Base-by-base conservation (phyloP, 2,329 filamentous ascomycete genomes). In the Venturia pyrina region DNA sequence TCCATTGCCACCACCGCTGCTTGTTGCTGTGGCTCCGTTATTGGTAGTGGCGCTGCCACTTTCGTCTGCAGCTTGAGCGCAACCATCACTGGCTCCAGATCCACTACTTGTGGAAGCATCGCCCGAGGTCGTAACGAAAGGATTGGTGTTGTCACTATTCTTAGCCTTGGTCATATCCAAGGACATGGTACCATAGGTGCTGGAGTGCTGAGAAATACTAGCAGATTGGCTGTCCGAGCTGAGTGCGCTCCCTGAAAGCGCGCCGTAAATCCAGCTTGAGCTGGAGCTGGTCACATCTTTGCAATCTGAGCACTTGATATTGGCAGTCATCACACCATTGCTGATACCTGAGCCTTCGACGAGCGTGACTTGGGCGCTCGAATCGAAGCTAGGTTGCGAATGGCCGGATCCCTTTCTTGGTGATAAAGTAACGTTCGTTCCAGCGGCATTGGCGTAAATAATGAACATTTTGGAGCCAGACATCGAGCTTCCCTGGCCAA, bases 401-500 rank as follows among this genome's bases (percentile, higher is more conserved):
- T 83, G 71, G 7, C 81, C 82, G 15, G 70, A 75, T 10, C 79
- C 79, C 7, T 76, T 69, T 50, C 84, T 75, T 11, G 83, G 81
- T 3, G 84, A 86, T 10, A 87, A 69, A 0, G 85, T 87, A 17
- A 87, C 81, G 68, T 85, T 86, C 56, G 74, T 78, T 34, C 82
- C 80, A 46, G 74, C 74, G 48, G 78, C 74, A 34, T 80, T 78
- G n/a, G 81, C 78, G 69, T 87, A 87, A 6, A 85, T 76, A 56
- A 86, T 75, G 70, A 87, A 86, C 60, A 87, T 85, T 71, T 85
- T 85, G 6, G 84, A 73, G 28, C 79, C 80, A 19, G 72, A 69
- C 85, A 87, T 87, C 24, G 72, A 68, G 1, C 69, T 75, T 34
- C 85, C 85, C 71, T 86, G 83, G 8, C 83, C 85, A 3, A 87